Base-by-base conservation (phyloP, 257 asterid genomes). In the Solanum medicagineum region DNA sequence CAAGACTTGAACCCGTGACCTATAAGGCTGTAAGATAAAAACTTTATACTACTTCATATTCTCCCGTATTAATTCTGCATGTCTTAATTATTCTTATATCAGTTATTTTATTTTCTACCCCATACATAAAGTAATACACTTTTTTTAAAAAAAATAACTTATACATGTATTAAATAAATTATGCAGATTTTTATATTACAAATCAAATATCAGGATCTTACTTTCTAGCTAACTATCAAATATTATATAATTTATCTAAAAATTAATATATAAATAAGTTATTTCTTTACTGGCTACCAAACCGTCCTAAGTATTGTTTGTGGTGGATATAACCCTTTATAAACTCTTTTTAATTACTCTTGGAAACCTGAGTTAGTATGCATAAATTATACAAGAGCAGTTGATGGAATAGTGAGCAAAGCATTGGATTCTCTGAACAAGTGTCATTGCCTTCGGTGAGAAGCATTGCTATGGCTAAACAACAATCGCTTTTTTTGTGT, bases 371-470 rank as follows among this genome's bases (percentile, higher is more conserved):
- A 59, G 29, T 26, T 14, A 59, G 15, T n/a, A 10, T n/a, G n/a
- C 10, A 59, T 44, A 44, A 44, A 44, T 36, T 36, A 36, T 36
- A 36, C 42, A 36, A 9, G 74, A 26, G 40, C 29, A 59, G 12
- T 69, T 75, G 51, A 73, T 45, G 47, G 55, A 10, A 71, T 5
- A 63, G 84, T 36, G 15, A 26, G 53, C 40, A 60, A 84, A 36
- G 24, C 86, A 85, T 84, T 3, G 89, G 89, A 87, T 87, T 16
- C 89, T 47, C 80, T 68, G 81, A 17, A 16, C 29, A 13, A 10
- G 51, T 6, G 51, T 80, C 29, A 63, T 14, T 77, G 29, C 65
- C 29, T 14, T 20, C 55, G 42, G 54, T 71, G 36, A 73, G 32
- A 73, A 22, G 5, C 22, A 75, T 20, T 49, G 10, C 22, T 47